Base-by-base conservation (phyloP, 257 asterid genomes). In the Solanum bulbocastanum region DNA sequence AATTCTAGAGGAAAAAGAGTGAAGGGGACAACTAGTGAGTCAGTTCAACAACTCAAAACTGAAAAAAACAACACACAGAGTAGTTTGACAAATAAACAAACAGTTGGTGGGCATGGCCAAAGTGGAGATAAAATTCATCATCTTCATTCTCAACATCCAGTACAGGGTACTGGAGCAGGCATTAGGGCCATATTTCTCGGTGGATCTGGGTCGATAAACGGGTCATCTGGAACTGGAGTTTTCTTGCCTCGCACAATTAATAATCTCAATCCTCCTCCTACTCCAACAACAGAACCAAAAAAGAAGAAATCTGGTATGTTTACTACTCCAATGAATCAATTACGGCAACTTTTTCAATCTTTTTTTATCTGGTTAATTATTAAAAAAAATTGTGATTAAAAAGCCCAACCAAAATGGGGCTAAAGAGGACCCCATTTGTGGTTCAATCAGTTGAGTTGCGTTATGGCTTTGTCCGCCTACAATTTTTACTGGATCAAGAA, bases 121-220 rank as follows among this genome's bases (percentile, higher is more conserved):
- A 12, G 32, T 74, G 49, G 49, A 9, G 66, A 83, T 66, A 91
- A 83, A 35, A 46, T 16, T 35, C 33, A n/a, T 62, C 36, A 13
- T 44, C 37, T 39, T 60, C 65, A 60, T 66, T 83, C 84, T 9
- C 42, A 83, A 3, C 25, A 35, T 42, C 39, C 66, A 44, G 13
- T 27, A 49, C 85, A 82, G 88, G 87, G 6, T 71, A 37, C 22
- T 88, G 98, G 99, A 87, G 92, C 98, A 93, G 98, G 98, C 87
- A 96, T 94, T 98, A 87, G 91, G 91, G 98, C 98, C 0, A 89
- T 96, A 46, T 95, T 95, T 76, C 95, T 96, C 10, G 95, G 96
- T 3, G 95, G 94, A 83, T 83, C 98, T 87, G 93, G 94, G 6
- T 69, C 92, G 1, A 83, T 60, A 87, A 89, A 15, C 18, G 96